Percentiles rank a stretch among this genome's conserved stretches.
Evolutionary conservation across 2,329 filamentous ascomycete genomes (phyloP).

Genomic region (Tolypocladium ovalisporum): DNA sequence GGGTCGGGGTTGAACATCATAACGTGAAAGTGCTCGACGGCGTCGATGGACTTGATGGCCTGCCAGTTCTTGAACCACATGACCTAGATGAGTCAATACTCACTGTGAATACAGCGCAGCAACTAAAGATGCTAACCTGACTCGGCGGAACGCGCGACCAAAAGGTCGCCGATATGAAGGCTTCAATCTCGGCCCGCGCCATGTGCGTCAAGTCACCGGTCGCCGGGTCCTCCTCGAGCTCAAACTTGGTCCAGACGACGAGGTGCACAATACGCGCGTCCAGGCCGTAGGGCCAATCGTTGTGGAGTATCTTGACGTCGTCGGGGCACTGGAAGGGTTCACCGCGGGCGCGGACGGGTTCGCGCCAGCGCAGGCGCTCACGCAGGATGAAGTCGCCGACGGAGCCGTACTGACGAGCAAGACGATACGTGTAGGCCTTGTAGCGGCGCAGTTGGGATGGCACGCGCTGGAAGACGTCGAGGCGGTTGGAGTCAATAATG

Average conservation of each 20-base stretch:
- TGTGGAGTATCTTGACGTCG: conserved; percentile 67
- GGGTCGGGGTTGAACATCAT: conserved; percentile 73
- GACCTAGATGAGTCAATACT: conserved; percentile 13
- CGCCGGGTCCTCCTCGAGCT: conserved; percentile 54
- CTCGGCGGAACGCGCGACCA: conserved; percentile 36
- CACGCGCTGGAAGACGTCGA: conserved; percentile 65
- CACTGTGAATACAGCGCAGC: not conserved
- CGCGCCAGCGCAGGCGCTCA: conserved; percentile 58
- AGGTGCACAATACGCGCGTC: conserved; percentile 70
- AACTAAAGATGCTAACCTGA: conserved; percentile 30
- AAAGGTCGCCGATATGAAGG: conserved; percentile 61
- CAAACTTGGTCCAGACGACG: conserved; percentile 89
- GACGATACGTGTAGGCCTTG: conserved; percentile 52
- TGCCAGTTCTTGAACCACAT: conserved; percentile 65
- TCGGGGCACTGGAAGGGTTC: conserved; percentile 32
- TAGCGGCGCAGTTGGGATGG: conserved; percentile 75
- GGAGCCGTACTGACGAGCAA: conserved; percentile 60
- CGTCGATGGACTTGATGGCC: conserved; percentile 71
- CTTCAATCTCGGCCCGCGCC: conserved; percentile 54
- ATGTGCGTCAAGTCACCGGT: conserved; percentile 57
- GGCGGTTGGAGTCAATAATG: conserved; percentile 53
- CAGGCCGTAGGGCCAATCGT: conserved; percentile 92
- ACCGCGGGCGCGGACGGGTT: conserved; percentile 22
- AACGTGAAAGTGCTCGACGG: conserved; percentile 90
- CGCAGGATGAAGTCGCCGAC: conserved; percentile 67